Conservation (phyloP, 1,284 basidiomycete species). For the Paramarasmius palmivorus region DNA sequence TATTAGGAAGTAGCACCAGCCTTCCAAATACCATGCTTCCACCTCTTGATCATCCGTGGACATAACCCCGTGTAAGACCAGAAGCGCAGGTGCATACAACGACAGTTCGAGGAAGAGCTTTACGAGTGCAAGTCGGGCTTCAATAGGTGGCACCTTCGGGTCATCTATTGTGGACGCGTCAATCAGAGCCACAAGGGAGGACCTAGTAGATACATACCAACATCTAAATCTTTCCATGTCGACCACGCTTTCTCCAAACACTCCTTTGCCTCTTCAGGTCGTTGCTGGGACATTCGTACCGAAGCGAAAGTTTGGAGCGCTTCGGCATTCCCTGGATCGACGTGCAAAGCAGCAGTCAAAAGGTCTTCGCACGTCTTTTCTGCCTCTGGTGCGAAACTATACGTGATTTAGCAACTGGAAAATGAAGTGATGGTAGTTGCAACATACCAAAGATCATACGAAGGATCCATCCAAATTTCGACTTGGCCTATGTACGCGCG, state of each 20-base stretch:
- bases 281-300: constrained; percentile 86
- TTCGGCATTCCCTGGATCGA: constrained; percentile 79
- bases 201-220: constrained; percentile 43
- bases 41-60: constrained; percentile 85
- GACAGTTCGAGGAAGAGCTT: constrained; percentile 83
- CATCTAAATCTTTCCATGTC: constrained; percentile 73
- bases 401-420: constrained; percentile 5
- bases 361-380: constrained; percentile 82
- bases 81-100: constrained; percentile 69
- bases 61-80: constrained; percentile 80
- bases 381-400: constrained; percentile 79
- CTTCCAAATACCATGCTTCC: constrained; percentile 94
- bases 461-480: constrained; percentile 94
- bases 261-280: constrained; percentile 76
- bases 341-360: constrained; percentile 69
- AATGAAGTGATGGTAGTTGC: background rate
- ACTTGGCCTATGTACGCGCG: constrained; percentile 90
- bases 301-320: constrained; percentile 83
- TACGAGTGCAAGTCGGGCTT: constrained; percentile 74
- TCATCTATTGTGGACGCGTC: constrained; percentile 51
- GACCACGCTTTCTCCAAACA: constrained; percentile 73
- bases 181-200: constrained; percentile 2
- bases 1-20: constrained; percentile 89
- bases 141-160: constrained; percentile 70
- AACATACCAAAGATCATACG: constrained; percentile 83